These are phyloP conservation scores for Wilcoxina mikolae DNA, from an alignment of 495 filamentous ascomycete species.

Conservation along the genomic window DNA sequence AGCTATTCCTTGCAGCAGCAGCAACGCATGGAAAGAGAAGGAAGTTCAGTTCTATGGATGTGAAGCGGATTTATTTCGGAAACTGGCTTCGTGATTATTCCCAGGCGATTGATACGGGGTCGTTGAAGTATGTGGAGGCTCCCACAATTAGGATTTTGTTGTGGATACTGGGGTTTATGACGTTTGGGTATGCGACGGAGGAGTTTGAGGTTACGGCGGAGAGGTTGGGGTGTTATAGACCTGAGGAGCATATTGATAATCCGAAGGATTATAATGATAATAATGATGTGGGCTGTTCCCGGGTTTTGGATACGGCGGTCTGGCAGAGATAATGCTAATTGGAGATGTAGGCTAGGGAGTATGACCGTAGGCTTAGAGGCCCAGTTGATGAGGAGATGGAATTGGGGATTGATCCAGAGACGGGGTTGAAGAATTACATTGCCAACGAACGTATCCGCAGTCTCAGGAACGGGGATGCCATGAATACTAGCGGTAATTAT, in stretches of 20 bases:
- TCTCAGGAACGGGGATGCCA: conserved; percentile 42
- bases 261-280: conserved; percentile 72
- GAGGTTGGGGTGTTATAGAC: conserved; percentile 73
- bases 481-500: conserved; percentile 22
- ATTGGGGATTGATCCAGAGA: conserved; percentile 56
- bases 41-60: conserved; percentile 76
- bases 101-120: conserved; percentile 71
- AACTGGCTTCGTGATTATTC: conserved; percentile 84
- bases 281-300: conserved; percentile 42
- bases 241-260: conserved; percentile 78
- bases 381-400: conserved; percentile 67
- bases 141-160: conserved; percentile 73
- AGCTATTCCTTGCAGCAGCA: conserved; percentile 55
- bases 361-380: conserved; percentile 62
- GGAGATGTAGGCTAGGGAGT: conserved; percentile 40
- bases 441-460: conserved; percentile 62
- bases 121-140: conserved; percentile 72
- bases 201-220: conserved; percentile 88
- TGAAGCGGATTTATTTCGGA: conserved; percentile 75
- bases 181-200: conserved; percentile 67
- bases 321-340: neutral
- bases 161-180: conserved; percentile 45
- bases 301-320: neutral
- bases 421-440: conserved; percentile 86
- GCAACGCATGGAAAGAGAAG: conserved; percentile 46